Evolutionary conservation across 164 flowering plant genomes (phyloP).

Genomic region (Euptelea pleiosperma): DNA sequence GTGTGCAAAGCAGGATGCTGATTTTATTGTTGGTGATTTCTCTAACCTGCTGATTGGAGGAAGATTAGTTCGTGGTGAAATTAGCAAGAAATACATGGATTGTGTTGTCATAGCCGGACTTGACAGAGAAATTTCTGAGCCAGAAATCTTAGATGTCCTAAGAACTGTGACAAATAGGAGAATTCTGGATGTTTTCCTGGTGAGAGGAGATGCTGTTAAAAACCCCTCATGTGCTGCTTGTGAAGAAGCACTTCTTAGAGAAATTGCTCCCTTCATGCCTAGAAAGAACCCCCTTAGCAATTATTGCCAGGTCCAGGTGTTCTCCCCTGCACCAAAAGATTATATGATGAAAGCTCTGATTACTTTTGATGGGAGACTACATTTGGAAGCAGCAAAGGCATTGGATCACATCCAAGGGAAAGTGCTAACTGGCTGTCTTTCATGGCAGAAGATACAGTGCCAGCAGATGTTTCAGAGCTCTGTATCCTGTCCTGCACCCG

Average conservation of each 20-base stretch:
- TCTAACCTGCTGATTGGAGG: conserved; percentile 49
- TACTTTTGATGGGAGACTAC: conserved; percentile 80
- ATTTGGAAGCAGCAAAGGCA: conserved; percentile 96
- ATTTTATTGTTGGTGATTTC: conserved; percentile 39
- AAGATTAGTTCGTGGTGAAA: conserved; percentile 35
- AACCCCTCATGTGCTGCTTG: conserved; percentile 41
- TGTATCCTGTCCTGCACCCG: conserved; percentile 60
- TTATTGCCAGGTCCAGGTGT: conserved; percentile 61
- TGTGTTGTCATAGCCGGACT: conserved; percentile 48
- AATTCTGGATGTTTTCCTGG: conserved; percentile 53
- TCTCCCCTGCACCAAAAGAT: conserved; percentile 62
- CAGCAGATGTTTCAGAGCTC: conserved; percentile 70
- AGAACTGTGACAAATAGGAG: conserved; percentile 43
- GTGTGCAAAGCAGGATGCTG: conserved; percentile 52
- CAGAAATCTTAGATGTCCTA: conserved; percentile 49
- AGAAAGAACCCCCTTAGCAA: conserved; percentile 31
- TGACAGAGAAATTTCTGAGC: conserved; percentile 55
- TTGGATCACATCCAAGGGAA: conserved; percentile 80
- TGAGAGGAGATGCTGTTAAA: conserved; percentile 61
- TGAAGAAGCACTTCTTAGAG: conserved; percentile 76
- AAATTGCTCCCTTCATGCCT: conserved; percentile 71
- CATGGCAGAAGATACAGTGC: conserved; percentile 91
- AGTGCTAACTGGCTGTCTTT: conserved; percentile 62
- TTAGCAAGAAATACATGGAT: conserved; percentile 37
- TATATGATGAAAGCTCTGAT: conserved; percentile 53